Evolutionary conservation across 768 basidiomycete species (phyloP).

Genomic region (Kwoniella newhampshirensis): DNA sequence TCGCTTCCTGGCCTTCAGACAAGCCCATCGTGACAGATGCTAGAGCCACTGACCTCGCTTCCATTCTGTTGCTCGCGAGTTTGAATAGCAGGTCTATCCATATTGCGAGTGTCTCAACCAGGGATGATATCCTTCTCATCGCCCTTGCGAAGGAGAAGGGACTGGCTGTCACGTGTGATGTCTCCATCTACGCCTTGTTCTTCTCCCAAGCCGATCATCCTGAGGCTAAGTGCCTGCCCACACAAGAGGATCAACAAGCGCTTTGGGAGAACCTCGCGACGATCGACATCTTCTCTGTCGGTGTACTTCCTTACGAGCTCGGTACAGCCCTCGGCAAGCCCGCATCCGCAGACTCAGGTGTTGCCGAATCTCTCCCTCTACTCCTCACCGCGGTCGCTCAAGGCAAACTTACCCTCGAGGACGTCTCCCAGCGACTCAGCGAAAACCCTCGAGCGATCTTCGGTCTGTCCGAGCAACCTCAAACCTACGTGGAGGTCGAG

Average conservation of each 20-base stretch:
- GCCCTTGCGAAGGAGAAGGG: constrained; percentile 90
- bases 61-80: constrained; percentile 88
- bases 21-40: constrained; percentile 95
- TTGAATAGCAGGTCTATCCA: constrained; percentile 85
- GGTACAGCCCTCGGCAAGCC: constrained; percentile 64
- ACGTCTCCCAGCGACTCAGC: constrained; percentile 76
- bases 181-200: constrained; percentile 87
- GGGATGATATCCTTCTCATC: constrained; percentile 85
- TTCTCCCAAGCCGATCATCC: constrained; percentile 76
- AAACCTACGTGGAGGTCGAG: constrained; percentile 90
- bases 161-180: constrained; percentile 93
- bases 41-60: constrained; percentile 85
- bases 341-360: constrained; percentile 71
- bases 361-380: constrained; percentile 82
- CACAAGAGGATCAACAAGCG: constrained; percentile 70
- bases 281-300: constrained; percentile 89
- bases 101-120: constrained; percentile 80
- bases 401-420: constrained; percentile 75
- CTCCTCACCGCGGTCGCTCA: constrained; percentile 80
- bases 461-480: constrained; percentile 76
- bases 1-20: constrained; percentile 82
- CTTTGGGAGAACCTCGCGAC: constrained; percentile 80
- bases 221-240: constrained; percentile 65
- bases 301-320: constrained; percentile 75
- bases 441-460: constrained; percentile 94